Evolutionary conservation across 2,329 filamentous ascomycete genomes (phyloP).

Genomic region (Neofusicoccum umdonicola): DNA sequence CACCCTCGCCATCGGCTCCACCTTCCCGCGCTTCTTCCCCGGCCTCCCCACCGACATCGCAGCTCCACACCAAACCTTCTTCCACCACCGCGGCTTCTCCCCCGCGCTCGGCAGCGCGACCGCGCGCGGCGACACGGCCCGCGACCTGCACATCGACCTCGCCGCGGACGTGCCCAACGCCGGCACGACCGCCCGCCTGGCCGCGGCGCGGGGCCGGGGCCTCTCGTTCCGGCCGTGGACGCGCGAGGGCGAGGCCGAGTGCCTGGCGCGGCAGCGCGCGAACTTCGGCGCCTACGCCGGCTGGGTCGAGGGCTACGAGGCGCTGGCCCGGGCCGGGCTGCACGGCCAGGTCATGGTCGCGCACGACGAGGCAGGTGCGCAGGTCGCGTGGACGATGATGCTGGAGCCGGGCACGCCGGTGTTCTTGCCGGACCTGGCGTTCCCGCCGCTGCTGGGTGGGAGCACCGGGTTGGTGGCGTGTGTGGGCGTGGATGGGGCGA

Average conservation of each 20-base stretch:
- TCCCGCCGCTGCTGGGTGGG: neutral
- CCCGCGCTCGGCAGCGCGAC: neutral
- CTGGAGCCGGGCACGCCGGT: neutral
- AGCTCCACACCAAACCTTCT: neutral
- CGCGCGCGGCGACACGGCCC: neutral
- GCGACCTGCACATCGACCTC: slow-evolving; percentile 9
- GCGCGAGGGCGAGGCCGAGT: neutral
- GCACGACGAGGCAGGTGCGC: neutral
- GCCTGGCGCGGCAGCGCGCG: neutral
- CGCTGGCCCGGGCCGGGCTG: neutral
- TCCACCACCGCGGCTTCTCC: neutral
- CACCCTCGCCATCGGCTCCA: neutral
- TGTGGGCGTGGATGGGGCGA: neutral
- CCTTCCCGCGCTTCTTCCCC: slow-evolving; percentile 12
- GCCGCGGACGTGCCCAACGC: neutral
- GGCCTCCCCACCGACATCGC: neutral
- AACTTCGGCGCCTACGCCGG: neutral
- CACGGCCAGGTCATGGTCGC: slow-evolving; percentile 8
- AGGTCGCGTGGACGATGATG: slow-evolving; percentile 9
- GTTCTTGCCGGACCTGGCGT: neutral
- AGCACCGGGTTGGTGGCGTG: neutral
- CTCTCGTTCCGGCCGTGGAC: neutral
- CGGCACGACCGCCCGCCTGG: neutral
- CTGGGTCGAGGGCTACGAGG: slow-evolving; percentile 1
- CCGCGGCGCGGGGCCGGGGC: neutral